These are phyloP conservation scores for Diplotaxis tenuifolia DNA, from an alignment of 345 rosid genomes.

Conservation along the genomic window DNA sequence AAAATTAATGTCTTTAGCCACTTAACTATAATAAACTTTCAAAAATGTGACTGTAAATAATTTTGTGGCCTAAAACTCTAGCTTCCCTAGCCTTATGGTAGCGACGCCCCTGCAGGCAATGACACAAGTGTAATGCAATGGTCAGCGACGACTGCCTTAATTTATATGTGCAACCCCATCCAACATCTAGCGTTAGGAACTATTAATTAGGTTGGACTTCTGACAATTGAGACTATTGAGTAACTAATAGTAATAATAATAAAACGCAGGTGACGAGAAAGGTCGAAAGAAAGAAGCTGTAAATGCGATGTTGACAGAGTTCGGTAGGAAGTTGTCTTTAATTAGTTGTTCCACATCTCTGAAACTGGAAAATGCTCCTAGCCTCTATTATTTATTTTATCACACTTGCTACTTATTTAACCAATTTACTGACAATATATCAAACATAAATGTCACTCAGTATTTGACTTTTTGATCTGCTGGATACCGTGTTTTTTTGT, in stretches of 20 bases:
- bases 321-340: slow-evolving; percentile 27
- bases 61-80: no score
- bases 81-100: no score
- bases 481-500: background rate
- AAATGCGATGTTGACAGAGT: slow-evolving; percentile 29
- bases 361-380: slow-evolving; percentile 15
- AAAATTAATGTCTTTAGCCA: no score
- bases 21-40: no score
- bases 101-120: background rate
- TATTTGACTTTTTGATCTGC: background rate
- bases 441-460: background rate
- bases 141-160: slow-evolving; percentile 30
- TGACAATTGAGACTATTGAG: slow-evolving; percentile 13
- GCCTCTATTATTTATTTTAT: slow-evolving; percentile 6
- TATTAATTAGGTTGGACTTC: slow-evolving; percentile 19
- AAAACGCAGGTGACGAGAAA: background rate
- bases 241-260: background rate
- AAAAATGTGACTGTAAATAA: no score
- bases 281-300: slow-evolving; percentile 28
- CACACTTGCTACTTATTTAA: background rate
- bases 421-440: background rate
- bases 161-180: slow-evolving; percentile 12
- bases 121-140: slow-evolving; percentile 20
- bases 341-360: slow-evolving; percentile 9
- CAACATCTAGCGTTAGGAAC: slow-evolving; percentile 29